These are phyloP conservation scores for Monilinia fructigena DNA, from an alignment of 2,329 filamentous ascomycete genomes.

Conservation along the genomic window DNA sequence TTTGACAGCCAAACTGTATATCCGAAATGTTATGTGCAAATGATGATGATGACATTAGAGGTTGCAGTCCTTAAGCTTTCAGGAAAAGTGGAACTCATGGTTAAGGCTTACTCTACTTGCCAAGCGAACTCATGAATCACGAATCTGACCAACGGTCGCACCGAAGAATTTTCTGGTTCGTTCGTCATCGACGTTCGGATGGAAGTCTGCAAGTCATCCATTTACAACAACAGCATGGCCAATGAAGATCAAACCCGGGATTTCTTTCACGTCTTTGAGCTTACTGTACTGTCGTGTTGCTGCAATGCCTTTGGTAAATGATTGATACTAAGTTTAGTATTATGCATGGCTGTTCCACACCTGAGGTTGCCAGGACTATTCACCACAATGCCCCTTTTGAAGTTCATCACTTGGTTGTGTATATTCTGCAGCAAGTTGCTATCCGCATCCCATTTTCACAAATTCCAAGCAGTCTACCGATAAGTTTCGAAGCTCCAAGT, in stretches of 20 bases:
- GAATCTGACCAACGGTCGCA: not conserved
- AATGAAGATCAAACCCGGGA: too few relatives aligned
- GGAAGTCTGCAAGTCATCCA: not conserved
- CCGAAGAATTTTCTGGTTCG: not conserved
- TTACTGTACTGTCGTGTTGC: not conserved
- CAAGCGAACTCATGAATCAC: not conserved
- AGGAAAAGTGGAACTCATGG: not conserved
- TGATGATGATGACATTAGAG: not conserved
- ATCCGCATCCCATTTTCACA: not conserved
- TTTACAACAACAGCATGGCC: not conserved
- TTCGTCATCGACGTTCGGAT: not conserved
- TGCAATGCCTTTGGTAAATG: too few relatives aligned
- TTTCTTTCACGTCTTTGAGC: not conserved
- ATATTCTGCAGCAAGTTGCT: not conserved
- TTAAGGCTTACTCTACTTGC: not conserved
- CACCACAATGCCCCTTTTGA: too few relatives aligned
- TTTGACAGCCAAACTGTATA: not conserved
- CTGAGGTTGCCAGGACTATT: too few relatives aligned
- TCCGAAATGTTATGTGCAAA: not conserved
- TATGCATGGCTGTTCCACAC: not conserved
- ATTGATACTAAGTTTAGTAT: not conserved
- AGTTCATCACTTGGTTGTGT: not conserved
- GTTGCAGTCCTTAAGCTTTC: not conserved
- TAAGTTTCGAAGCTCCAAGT: not conserved
- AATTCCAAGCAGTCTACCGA: too few relatives aligned